Percentiles rank a stretch among this genome's conserved stretches.
Conservation (phyloP, 2,329 filamentous ascomycete species). For the Penicillium sp. region DNA sequence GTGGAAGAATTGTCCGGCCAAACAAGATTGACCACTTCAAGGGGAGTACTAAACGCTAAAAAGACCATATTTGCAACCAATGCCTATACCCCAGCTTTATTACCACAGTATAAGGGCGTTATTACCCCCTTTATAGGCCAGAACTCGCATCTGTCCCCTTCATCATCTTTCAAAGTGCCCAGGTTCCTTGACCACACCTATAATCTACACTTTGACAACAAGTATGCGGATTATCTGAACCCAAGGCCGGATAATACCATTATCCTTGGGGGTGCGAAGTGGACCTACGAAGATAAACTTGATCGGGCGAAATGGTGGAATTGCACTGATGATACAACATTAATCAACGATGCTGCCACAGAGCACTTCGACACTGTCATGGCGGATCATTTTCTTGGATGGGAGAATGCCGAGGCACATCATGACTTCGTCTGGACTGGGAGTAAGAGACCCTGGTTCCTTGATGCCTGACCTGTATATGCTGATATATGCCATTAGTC, state of each 20-base stretch:
- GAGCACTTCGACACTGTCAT: conserved; percentile 35
- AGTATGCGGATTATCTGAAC: conserved; percentile 60
- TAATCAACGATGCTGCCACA: conserved; percentile 48
- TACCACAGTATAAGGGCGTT: conserved; percentile 67
- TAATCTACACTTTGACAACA: conserved; percentile 57
- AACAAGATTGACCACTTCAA: conserved; percentile 32
- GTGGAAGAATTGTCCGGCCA: conserved; percentile 7
- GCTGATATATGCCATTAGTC: conserved; percentile 28
- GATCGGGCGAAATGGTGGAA: conserved; percentile 44
- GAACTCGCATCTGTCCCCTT: conserved; percentile 32
- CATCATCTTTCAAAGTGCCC: conserved; percentile 16
- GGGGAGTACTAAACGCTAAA: conserved; percentile 63
- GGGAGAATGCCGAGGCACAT: conserved; percentile 33
- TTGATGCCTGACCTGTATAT: neutral
- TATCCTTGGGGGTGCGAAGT: conserved; percentile 59
- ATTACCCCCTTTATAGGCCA: conserved; percentile 73
- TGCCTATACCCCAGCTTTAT: conserved; percentile 73
- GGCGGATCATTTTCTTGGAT: conserved; percentile 35
- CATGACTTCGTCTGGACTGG: conserved; percentile 35
- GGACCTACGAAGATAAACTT: conserved; percentile 44
- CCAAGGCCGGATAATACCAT: conserved; percentile 54
- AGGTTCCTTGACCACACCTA: conserved; percentile 51
- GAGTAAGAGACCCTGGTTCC: conserved; percentile 7
- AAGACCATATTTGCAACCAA: conserved; percentile 81
- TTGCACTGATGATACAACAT: conserved; percentile 46